phyloP scores from a whole-genome alignment of 2,329 filamentous ascomycete species.

The Fusarium concolor region DNA sequence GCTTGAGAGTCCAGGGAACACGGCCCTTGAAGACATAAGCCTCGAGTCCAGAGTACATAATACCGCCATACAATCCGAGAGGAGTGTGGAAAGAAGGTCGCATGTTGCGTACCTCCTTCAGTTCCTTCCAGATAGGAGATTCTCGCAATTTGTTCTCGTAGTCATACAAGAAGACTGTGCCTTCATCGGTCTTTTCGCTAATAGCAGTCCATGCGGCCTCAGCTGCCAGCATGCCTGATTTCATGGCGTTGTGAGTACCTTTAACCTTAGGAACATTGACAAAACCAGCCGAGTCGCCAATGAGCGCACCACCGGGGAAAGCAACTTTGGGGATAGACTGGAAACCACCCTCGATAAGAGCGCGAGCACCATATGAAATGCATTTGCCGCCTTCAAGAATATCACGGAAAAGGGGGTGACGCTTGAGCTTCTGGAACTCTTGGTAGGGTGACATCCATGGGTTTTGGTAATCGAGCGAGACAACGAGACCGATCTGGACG shows the following conservation, averaged over 20 bases:
- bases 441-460: conserved; percentile 95
- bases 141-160: conserved; percentile 91
- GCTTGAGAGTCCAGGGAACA: conserved; percentile 91
- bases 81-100: conserved; percentile 92
- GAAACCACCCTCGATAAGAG: conserved; percentile 93
- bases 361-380: conserved; percentile 93
- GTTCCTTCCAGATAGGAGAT: conserved; percentile 91
- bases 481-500: conserved; percentile 90
- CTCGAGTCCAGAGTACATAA: conserved; percentile 93
- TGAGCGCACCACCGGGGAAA: conserved; percentile 94
- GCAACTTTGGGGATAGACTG: conserved; percentile 98
- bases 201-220: conserved; percentile 89
- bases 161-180: conserved; percentile 89
- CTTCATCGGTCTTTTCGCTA: conserved; percentile 61
- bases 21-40: conserved; percentile 87
- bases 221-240: conserved; percentile 94
- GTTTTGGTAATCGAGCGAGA: conserved; percentile 94
- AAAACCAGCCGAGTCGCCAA: conserved; percentile 96
- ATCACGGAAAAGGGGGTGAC: conserved; percentile 88
- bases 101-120: conserved; percentile 97
- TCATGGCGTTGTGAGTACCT: conserved; percentile 97
- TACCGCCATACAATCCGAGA: conserved; percentile 87
- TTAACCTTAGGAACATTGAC: conserved; percentile 99
- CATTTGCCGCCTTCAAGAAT: conserved; percentile 97
- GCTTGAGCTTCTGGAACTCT: conserved; percentile 99